Conservation (phyloP, 2,329 filamentous ascomycete genomes). For the Phialophora chinensis region DNA sequence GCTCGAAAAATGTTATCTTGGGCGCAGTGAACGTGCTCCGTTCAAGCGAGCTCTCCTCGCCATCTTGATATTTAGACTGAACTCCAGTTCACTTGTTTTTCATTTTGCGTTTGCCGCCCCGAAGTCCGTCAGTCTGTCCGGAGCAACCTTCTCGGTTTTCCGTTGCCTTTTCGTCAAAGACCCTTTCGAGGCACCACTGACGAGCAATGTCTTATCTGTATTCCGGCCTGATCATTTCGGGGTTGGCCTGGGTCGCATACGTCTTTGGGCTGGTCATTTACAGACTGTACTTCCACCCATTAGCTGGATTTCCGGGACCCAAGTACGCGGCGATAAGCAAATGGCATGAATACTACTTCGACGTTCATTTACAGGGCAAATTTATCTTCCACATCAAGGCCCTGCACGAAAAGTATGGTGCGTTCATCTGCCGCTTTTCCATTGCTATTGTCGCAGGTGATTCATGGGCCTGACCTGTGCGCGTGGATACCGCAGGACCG, state of each 20-base stretch:
- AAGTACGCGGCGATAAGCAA: constrained; percentile 43
- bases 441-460: neutral
- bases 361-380: constrained; percentile 39
- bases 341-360: constrained; percentile 45
- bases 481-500: constrained; percentile 32
- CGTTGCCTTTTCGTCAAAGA: neutral
- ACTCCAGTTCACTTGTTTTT: constrained; percentile 2
- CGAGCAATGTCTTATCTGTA: constrained; percentile 12
- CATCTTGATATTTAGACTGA: neutral
- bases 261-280: constrained; percentile 23
- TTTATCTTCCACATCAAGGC: constrained; percentile 43
- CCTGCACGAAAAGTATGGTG: constrained; percentile 46
- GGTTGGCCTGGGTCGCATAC: constrained; percentile 12
- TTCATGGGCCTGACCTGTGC: neutral
- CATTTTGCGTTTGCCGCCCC: neutral
- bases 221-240: constrained; percentile 1
- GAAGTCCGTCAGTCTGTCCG: too few relatives aligned
- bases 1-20: constrained; percentile 6
- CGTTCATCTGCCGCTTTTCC: neutral
- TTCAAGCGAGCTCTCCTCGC: neutral
- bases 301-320: constrained; percentile 45
- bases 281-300: constrained; percentile 40
- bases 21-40: neutral
- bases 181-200: neutral
- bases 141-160: too few relatives aligned